Percentiles rank a stretch among this genome's conserved stretches.
Evolutionary conservation across 2,329 filamentous ascomycete genomes (phyloP).

Genomic region (Harringtonia aguacate): DNA sequence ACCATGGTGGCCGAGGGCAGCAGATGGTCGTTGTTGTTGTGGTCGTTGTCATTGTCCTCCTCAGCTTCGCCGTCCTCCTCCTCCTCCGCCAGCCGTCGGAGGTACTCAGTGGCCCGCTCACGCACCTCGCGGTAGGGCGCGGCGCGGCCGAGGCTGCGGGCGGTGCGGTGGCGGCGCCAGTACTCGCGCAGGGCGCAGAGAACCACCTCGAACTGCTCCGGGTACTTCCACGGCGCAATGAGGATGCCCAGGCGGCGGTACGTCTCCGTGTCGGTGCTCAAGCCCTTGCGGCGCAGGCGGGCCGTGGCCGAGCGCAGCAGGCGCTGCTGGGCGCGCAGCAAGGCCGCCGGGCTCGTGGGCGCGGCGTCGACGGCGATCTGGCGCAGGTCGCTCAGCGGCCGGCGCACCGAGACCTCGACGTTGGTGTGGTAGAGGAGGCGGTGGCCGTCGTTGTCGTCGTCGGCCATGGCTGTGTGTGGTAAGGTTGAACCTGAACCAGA

Average conservation of each 20-base stretch:
- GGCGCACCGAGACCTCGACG: slow-evolving; percentile 2
- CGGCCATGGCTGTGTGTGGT: slow-evolving; percentile 1
- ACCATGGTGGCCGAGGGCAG: slow-evolving; percentile 4
- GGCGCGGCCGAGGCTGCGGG: slow-evolving; percentile 1
- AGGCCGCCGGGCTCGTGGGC: background rate
- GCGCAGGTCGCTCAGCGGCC: slow-evolving; percentile 1
- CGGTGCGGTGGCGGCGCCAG: slow-evolving; percentile 5
- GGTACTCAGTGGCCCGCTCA: slow-evolving; percentile 1
- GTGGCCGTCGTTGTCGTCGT: background rate
- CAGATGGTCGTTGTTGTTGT: background rate
- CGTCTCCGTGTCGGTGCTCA: slow-evolving; percentile 7
- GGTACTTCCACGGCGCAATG: slow-evolving; percentile 4
- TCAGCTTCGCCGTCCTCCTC: background rate
- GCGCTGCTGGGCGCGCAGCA: slow-evolving; percentile 1
- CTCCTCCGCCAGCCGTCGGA: slow-evolving; percentile 1
- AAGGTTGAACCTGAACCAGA: too few species aligned
- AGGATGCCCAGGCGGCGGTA: slow-evolving; percentile 10
- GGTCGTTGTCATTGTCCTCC: background rate
- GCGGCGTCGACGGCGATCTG: slow-evolving; percentile 4
- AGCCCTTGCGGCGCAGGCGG: slow-evolving; percentile 4
- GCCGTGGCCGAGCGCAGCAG: slow-evolving; percentile 4
- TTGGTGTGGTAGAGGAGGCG: background rate
- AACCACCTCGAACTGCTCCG: slow-evolving; percentile 1
- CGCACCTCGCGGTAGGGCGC: slow-evolving; percentile 4
- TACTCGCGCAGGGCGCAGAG: slow-evolving; percentile 5